phyloP scores from a whole-genome alignment of 2,329 filamentous ascomycete species.

The Microcyclosporella mali region DNA sequence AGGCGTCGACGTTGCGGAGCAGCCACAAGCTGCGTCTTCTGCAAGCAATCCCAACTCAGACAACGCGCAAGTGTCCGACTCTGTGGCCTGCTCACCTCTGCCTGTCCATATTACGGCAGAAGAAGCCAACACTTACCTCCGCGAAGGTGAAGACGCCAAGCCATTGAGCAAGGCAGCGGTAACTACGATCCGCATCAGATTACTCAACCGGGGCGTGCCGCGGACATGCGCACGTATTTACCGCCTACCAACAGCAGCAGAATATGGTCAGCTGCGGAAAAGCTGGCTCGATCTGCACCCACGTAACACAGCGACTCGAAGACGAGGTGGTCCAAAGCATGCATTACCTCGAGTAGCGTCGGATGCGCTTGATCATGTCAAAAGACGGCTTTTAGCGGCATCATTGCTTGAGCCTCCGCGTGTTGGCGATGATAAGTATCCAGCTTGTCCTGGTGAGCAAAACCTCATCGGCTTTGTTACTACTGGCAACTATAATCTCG shows the following conservation, averaged over 20 bases:
- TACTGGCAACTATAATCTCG: constrained; percentile 74
- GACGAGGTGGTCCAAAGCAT: constrained; percentile 21
- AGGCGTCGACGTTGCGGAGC: not conserved
- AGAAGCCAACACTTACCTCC: not conserved
- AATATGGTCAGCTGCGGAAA: constrained; percentile 46
- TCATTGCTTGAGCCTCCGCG: constrained; percentile 40
- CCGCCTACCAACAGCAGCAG: constrained; percentile 57
- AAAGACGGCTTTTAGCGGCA: constrained; percentile 38
- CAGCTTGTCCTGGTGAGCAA: constrained; percentile 62
- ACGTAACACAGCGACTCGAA: constrained; percentile 17
- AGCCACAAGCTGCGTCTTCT: not conserved
- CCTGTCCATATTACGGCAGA: not conserved
- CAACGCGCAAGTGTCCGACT: not conserved
- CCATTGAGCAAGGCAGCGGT: not conserved
- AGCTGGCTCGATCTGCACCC: constrained; percentile 64
- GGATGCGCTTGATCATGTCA: constrained; percentile 39
- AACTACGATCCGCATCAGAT: constrained; percentile 57
- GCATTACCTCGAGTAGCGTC: constrained; percentile 23
- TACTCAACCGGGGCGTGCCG: constrained; percentile 65
- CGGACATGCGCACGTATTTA: constrained; percentile 74
- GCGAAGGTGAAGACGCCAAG: not conserved
- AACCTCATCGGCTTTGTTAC: constrained; percentile 90
- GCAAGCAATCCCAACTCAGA: too few relatives aligned
- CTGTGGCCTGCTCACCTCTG: not conserved
- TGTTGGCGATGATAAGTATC: constrained; percentile 43